Conservation (phyloP, 106 monocot genomes). For the Apostasia shenzhenica region DNA sequence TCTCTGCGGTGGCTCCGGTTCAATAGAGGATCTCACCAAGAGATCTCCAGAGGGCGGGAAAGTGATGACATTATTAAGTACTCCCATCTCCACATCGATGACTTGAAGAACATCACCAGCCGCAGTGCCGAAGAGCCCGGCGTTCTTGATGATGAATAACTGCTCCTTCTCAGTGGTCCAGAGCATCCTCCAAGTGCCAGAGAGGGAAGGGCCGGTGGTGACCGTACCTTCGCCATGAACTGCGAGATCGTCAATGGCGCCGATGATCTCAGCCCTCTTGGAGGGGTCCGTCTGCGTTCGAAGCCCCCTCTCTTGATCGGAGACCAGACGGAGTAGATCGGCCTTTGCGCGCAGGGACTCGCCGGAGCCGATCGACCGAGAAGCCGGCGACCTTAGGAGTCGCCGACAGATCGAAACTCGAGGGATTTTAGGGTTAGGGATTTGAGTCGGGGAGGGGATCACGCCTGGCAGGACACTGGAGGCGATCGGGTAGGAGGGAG, state of each 20-base stretch:
- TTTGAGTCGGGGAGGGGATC: not conserved
- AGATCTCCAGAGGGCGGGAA: conserved; percentile 89
- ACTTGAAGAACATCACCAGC: conserved; percentile 91
- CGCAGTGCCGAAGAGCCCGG: conserved; percentile 55
- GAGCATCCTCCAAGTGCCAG: conserved; percentile 87
- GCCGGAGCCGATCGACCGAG: conserved; percentile 9
- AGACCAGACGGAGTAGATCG: conserved; percentile 61
- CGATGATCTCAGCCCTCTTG: conserved; percentile 52
- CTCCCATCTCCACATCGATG: conserved; percentile 56
- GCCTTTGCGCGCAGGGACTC: conserved; percentile 36
- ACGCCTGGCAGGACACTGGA: not conserved
- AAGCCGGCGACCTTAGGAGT: not conserved
- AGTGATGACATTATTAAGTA: conserved; percentile 88
- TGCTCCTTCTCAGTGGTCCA: conserved; percentile 99
- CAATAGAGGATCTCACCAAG: conserved; percentile 65
- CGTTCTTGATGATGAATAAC: conserved; percentile 83
- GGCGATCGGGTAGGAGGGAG: not conserved
- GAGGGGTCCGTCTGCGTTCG: conserved; percentile 45
- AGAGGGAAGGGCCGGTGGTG: conserved; percentile 58
- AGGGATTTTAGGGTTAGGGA: conserved; percentile 7
- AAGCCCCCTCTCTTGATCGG: conserved; percentile 70
- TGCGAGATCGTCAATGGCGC: conserved; percentile 55
- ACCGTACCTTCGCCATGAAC: conserved; percentile 20
- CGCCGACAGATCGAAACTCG: not conserved
- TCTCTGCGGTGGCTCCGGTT: conserved; percentile 59